A percentile compares a stretch with the other conserved stretches of the same genome.
Conservation (phyloP, 208 protist genomes). For the Acanthamoeba castellanii region DNA sequence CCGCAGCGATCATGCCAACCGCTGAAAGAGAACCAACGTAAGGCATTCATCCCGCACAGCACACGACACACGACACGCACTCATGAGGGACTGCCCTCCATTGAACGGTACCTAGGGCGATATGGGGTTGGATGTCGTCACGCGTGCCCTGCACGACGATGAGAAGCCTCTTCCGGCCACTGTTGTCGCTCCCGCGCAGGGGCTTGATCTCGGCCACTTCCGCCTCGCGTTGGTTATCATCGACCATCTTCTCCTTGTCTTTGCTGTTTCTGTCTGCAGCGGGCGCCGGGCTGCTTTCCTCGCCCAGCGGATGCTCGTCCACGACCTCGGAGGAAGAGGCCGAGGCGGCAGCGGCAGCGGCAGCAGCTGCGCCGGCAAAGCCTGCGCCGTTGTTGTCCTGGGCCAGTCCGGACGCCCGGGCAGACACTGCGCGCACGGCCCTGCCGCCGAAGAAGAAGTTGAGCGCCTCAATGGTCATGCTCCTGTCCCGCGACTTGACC, state of each 20-base stretch:
- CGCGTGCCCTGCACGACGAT: neutral
- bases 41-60: too few species aligned
- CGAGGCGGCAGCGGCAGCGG: neutral
- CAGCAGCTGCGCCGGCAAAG: neutral
- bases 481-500: constrained; percentile 11
- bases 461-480: constrained; percentile 17
- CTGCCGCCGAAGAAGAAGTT: constrained; percentile 33
- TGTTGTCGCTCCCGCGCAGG: neutral
- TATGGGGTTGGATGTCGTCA: neutral
- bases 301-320: neutral
- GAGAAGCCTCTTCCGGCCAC: neutral
- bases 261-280: neutral
- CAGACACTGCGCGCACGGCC: neutral
- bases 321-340: neutral
- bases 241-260: neutral
- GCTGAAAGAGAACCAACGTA: neutral
- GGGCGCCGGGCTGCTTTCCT: too few species aligned
- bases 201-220: neutral
- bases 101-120: neutral
- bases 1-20: neutral
- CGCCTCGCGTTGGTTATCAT: neutral
- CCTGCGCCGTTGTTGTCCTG: neutral
- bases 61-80: neutral
- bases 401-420: neutral
- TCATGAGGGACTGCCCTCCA: too few species aligned